Evolutionary conservation across 306 rosid species (phyloP).

Genomic region (Mimosa bimucronata): DNA sequence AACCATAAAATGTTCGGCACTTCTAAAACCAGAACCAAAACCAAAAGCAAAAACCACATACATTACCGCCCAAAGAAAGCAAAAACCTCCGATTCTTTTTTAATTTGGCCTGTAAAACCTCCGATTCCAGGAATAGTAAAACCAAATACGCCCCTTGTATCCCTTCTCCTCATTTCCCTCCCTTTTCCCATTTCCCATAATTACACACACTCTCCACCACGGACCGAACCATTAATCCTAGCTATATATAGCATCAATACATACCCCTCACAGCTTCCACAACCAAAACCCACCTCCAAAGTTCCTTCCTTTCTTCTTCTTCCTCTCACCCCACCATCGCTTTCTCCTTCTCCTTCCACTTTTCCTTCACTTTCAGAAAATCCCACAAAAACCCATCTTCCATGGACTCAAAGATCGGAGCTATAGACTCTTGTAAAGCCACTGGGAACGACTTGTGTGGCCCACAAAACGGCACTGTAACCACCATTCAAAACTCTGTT

Average conservation of each 20-base stretch:
- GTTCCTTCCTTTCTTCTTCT: neutral
- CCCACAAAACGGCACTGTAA: conserved; percentile 37
- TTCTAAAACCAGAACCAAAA: too few species aligned
- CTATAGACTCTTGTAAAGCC: conserved; percentile 39
- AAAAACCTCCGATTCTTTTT: neutral
- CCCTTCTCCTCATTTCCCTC: neutral
- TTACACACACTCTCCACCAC: too few species aligned
- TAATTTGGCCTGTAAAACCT: too few species aligned
- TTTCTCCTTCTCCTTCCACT: neutral
- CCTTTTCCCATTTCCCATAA: neutral
- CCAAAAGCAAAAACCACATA: neutral
- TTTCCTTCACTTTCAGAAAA: neutral
- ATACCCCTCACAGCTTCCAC: neutral
- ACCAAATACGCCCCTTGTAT: neutral
- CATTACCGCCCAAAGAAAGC: neutral
- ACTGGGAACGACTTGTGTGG: conserved; percentile 18
- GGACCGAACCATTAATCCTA: too few species aligned
- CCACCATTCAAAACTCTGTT: conserved; percentile 31
- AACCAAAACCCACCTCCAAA: neutral
- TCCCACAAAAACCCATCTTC: neutral
- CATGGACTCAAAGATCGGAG: conserved; percentile 55
- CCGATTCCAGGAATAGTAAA: neutral
- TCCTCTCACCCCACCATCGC: neutral
- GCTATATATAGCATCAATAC: neutral
- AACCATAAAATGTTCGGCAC: too few species aligned